Evolutionary conservation across 73 alveolate genomes (phyloP).

Genomic region (Diophrys sp.): DNA sequence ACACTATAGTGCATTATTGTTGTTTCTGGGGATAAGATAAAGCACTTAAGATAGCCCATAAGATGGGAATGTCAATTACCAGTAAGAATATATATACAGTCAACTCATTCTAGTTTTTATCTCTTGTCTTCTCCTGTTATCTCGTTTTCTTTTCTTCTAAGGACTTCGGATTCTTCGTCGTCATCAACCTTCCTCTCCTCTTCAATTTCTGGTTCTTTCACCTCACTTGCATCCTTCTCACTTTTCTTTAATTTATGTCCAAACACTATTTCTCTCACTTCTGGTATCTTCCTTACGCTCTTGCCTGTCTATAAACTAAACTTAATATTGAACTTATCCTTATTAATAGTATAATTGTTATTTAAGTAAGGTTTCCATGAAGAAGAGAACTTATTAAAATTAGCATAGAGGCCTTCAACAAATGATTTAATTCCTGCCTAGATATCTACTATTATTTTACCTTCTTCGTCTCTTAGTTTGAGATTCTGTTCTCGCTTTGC

Average conservation of each 20-base stretch:
- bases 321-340: constrained; percentile 1
- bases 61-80: no score
- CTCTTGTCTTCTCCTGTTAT: not conserved
- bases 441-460: constrained; percentile 16
- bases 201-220: constrained; percentile 7
- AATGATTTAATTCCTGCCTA: constrained; percentile 12
- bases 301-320: not conserved
- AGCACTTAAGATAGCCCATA: no score
- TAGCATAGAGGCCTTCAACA: constrained; percentile 7
- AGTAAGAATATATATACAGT: no score
- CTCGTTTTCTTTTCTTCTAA: not conserved
- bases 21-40: no score
- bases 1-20: no score
- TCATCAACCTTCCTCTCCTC: constrained; percentile 3
- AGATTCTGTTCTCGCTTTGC: not conserved
- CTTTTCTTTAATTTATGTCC: constrained; percentile 4
- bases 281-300: not conserved
- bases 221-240: not conserved
- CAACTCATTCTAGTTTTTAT: not conserved
- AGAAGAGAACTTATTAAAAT: not conserved
- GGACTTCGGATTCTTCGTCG: not conserved
- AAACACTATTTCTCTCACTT: constrained; percentile 3
- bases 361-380: not conserved
- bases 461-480: constrained; percentile 4
- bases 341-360: constrained; percentile 1